These are phyloP conservation scores for Pezicula carpinea DNA, from an alignment of 2,329 filamentous ascomycete species.

Conservation along the genomic window DNA sequence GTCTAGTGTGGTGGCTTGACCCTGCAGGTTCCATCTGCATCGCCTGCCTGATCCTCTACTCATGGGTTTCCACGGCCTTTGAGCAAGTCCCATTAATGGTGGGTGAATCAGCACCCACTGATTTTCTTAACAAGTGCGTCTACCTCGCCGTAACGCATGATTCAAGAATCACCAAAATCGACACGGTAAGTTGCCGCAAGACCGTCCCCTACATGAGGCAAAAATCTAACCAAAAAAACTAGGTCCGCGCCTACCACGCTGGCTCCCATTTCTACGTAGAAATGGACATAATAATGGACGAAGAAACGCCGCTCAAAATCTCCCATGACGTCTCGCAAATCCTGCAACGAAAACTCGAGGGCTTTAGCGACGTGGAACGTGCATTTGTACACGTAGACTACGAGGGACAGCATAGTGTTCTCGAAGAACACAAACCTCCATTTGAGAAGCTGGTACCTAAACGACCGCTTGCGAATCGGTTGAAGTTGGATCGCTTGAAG, in stretches of 20 bases:
- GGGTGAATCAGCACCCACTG: slow-evolving; percentile 71
- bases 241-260: slow-evolving; percentile 69
- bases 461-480: slow-evolving; percentile 9
- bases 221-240: neutral
- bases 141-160: slow-evolving; percentile 95
- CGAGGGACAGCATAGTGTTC: slow-evolving; percentile 16
- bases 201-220: neutral
- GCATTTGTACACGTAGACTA: slow-evolving; percentile 68
- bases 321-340: slow-evolving; percentile 76
- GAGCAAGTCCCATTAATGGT: slow-evolving; percentile 78
- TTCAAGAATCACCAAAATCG: slow-evolving; percentile 79
- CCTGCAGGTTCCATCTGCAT: slow-evolving; percentile 72
- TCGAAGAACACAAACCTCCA: slow-evolving; percentile 18
- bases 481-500: neutral
- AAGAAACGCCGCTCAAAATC: slow-evolving; percentile 69
- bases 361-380: slow-evolving; percentile 71
- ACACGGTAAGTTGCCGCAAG: slow-evolving; percentile 49
- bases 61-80: slow-evolving; percentile 69
- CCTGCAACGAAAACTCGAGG: slow-evolving; percentile 80
- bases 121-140: slow-evolving; percentile 78
- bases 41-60: slow-evolving; percentile 74
- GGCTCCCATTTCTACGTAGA: slow-evolving; percentile 82
- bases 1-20: slow-evolving; percentile 79
- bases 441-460: slow-evolving; percentile 15
- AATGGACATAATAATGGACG: slow-evolving; percentile 79